Percentiles rank a stretch among this genome's conserved stretches.
phyloP scores from a whole-genome alignment of 2,329 filamentous ascomycete genomes.

The Endoconidiophora polonica region DNA sequence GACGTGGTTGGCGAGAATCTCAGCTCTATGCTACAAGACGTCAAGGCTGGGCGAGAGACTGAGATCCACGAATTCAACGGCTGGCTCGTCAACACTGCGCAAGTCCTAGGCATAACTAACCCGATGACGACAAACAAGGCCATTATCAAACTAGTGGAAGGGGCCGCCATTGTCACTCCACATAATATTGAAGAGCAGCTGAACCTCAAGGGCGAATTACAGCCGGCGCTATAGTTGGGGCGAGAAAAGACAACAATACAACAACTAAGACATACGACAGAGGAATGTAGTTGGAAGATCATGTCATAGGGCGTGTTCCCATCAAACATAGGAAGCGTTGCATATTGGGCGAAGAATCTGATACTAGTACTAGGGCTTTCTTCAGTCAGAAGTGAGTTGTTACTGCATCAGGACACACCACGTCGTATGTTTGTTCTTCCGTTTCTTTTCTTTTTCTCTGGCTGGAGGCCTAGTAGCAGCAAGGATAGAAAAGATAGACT shows the following conservation, averaged over 20 bases:
- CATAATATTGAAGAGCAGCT: conserved; percentile 6
- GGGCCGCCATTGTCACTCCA: conserved; percentile 6
- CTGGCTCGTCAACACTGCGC: conserved; percentile 34
- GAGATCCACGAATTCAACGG: conserved; percentile 45
- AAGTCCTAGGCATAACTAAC: conserved; percentile 21
- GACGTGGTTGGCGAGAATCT: conserved; percentile 34
- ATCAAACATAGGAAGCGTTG: too few species aligned
- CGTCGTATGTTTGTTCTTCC: too few species aligned
- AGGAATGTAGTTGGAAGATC: too few species aligned
- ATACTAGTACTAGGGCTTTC: too few species aligned
- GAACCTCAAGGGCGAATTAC: not conserved
- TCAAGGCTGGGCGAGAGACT: conserved; percentile 31
- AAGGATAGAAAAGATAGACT: too few species aligned
- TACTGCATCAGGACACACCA: not conserved
- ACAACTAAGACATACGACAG: too few species aligned
- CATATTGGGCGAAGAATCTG: too few species aligned
- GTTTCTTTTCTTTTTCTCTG: too few species aligned
- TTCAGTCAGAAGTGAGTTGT: not conserved
- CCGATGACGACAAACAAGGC: conserved; percentile 24
- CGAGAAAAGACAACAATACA: not conserved
- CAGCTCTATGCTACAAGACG: conserved; percentile 48
- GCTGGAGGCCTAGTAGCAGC: too few species aligned
- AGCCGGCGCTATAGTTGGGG: not conserved
- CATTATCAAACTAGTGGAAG: conserved; percentile 29
- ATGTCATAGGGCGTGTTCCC: too few species aligned